Evolutionary conservation across 768 basidiomycete species (phyloP), one percentile per base, ranked within the genome.

Genomic region (Pulveroboletus ravenelii): DNA sequence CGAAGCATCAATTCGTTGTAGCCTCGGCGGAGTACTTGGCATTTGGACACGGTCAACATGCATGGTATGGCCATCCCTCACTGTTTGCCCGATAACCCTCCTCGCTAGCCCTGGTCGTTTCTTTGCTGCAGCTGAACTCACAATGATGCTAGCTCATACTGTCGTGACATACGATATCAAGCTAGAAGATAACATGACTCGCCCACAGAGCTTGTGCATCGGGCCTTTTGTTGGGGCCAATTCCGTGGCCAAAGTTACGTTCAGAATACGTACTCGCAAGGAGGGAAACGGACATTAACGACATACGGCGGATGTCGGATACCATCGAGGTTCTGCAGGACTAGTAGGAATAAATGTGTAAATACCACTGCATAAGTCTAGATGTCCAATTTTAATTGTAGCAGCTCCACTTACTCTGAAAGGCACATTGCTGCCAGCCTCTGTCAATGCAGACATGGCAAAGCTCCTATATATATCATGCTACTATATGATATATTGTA

Each of bases 131-230:
- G 62, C 60, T 31, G 64, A 71, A 48, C 60, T 80, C 57, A 78
- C 80, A 59, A 62, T 70, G 1, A 70, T 78, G 60, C 47, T 79
- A 27, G 77, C 77, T 6, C 63, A 76, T 50, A 45, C 80, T 10
- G 52, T 80, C 29, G 63, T 41, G 66, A 42, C 17, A 8, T 51
- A 51, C 15, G 52, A 54, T 29, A 2, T 58, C 56, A 50, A 47
- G 37, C 15, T 48, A 5, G 44, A 44, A n/a, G 48, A 47, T 6
- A 53, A 54, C 2, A 35, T 12, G 18, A 31, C 34, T 13, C 55
- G 30, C 23, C 47, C 50, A 7, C 17, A 6, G 13, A 47, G 36
- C 18, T 23, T 47, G 39, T 17, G n/a, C 9, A 30, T 59, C 15
- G 50, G 44, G 17, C 20, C 12, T 27, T 3, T 8, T 12, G 41